Conservation (phyloP, 208 protist species). For the Leishmania turanica region DNA sequence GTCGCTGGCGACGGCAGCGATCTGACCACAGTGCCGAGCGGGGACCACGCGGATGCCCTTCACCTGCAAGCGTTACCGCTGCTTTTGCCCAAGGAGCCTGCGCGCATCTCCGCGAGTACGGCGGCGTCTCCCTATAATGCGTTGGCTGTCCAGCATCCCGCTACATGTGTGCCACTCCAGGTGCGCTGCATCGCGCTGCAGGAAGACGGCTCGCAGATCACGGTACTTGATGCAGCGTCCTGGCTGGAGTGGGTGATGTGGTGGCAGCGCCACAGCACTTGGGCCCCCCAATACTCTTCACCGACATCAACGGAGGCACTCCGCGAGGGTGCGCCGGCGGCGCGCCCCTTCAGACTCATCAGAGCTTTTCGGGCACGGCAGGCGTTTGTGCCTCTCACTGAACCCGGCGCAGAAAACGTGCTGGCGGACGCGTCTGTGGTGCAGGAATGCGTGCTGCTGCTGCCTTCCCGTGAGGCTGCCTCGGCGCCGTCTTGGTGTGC, state of each 20-base stretch:
- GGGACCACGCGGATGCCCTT: not conserved
- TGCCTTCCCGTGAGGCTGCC: not conserved
- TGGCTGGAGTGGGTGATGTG: constrained; percentile 24
- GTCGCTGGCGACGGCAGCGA: not conserved
- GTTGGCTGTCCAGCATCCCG: not conserved
- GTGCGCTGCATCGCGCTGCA: constrained; percentile 16
- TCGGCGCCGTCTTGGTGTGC: constrained; percentile 5
- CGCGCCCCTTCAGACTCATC: not conserved
- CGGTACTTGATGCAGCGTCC: constrained; percentile 24
- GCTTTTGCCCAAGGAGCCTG: not conserved
- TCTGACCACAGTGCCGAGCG: not conserved
- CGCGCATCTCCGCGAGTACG: not conserved
- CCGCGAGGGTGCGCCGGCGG: not conserved
- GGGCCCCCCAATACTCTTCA: not conserved
- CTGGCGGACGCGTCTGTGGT: not conserved
- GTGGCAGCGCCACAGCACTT: constrained; percentile 11
- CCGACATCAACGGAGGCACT: not conserved
- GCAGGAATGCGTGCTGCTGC: constrained; percentile 7
- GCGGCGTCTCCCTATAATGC: not conserved
- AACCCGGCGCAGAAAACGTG: not conserved
- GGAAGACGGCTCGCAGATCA: not conserved
- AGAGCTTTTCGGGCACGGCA: too few species aligned
- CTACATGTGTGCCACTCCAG: not conserved
- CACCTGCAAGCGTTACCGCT: not conserved
- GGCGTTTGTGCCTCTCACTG: not conserved